Evolutionary conservation across 164 flowering plant species (phyloP).

Genomic region (Magnolia sinica): DNA sequence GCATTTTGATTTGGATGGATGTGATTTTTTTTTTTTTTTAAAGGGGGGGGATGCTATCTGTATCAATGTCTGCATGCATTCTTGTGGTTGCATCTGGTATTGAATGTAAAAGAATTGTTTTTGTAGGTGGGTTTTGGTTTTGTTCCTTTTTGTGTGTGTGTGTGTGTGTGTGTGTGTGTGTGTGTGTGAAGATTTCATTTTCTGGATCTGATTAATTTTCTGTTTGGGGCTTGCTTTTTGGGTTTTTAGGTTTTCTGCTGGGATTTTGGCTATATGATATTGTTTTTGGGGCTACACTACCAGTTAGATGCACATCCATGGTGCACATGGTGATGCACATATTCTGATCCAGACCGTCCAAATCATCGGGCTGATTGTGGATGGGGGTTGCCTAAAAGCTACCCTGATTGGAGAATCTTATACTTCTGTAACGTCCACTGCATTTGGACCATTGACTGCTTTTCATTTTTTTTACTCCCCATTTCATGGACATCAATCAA

Average conservation of each 20-base stretch:
- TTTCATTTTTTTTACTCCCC: too few relatives aligned
- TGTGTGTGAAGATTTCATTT: constrained; percentile 1
- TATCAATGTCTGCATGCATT: neutral
- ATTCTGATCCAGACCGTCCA: neutral
- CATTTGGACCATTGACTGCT: neutral
- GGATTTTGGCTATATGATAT: neutral
- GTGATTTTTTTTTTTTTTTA: neutral
- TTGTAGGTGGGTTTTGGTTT: neutral
- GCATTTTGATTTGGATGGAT: neutral
- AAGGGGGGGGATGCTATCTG: neutral
- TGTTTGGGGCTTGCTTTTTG: neutral
- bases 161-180: too few relatives aligned
- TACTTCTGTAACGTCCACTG: neutral
- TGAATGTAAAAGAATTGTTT: neutral
- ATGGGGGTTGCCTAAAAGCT: neutral
- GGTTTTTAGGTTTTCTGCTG: neutral
- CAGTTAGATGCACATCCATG: neutral
- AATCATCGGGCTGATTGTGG: neutral
- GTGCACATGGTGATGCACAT: neutral
- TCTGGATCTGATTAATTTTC: neutral
- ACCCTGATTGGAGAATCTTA: neutral
- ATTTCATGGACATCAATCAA: neutral
- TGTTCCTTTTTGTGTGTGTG: neutral
- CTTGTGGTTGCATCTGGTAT: constrained; percentile 1
- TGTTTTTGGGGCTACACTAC: neutral